A percentile compares a stretch with the other conserved stretches of the same genome.
Evolutionary conservation across 73 alveolate species (phyloP).

Genomic region (Paramecium pentaurelia): DNA sequence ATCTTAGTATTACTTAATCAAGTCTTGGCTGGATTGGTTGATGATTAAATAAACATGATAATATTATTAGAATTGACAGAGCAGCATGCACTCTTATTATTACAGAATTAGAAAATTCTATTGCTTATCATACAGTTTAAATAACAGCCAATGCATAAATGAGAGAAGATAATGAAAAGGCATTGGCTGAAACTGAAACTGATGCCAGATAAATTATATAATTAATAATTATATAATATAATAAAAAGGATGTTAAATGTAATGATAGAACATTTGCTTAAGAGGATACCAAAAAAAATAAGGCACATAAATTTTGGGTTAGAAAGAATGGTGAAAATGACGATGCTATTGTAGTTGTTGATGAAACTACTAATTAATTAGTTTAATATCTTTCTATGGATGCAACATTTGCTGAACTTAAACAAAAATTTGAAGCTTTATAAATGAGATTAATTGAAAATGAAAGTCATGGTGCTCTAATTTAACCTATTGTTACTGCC

Average conservation of each 20-base stretch:
- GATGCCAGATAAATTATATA: conserved; percentile 6
- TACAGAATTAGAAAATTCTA: conserved; percentile 24
- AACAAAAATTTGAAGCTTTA: conserved; percentile 23
- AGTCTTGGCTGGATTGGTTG: conserved; percentile 43
- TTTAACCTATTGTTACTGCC: conserved; percentile 27
- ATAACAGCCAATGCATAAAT: neutral
- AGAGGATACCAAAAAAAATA: conserved; percentile 40
- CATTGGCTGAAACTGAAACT: conserved; percentile 12
- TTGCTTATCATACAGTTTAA: conserved; percentile 32
- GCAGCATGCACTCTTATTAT: conserved; percentile 34
- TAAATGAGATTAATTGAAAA: conserved; percentile 3
- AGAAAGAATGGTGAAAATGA: conserved; percentile 29
- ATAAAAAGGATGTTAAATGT: neutral
- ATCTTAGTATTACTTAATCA: neutral
- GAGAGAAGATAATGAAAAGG: conserved; percentile 30
- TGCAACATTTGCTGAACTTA: conserved; percentile 34
- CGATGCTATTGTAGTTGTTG: conserved; percentile 38
- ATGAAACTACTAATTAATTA: conserved; percentile 22
- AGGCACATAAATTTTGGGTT: neutral
- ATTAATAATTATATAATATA: neutral
- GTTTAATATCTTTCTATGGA: conserved; percentile 30
- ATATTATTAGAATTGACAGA: conserved; percentile 15
- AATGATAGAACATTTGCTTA: conserved; percentile 16
- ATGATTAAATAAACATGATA: conserved; percentile 41
- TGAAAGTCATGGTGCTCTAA: conserved; percentile 37